Base-by-base conservation (phyloP, 441 rosid species). In the Francoa sonchifolia region DNA sequence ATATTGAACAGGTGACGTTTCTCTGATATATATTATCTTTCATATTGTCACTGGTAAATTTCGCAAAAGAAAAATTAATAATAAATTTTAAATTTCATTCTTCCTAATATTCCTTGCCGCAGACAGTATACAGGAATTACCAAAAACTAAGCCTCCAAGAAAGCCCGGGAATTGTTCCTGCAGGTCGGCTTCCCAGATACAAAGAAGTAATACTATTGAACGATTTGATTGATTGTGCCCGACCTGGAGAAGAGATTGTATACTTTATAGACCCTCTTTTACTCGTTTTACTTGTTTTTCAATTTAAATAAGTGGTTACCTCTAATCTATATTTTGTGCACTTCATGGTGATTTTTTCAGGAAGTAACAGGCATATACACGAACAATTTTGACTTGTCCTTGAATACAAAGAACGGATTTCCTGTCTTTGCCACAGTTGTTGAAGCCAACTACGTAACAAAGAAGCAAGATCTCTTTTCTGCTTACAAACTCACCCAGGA, bases 101-200 rank as follows among this genome's bases (percentile, higher is more conserved):
- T 15, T 38, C 38, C 23, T 33, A 55, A 33, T 15, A 31, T 43
- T 16, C 39, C 44, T 44, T 66, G 54, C 38, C 69, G 54, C 80
- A 90, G 99, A 86, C 99, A 15, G 66, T 90, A 54, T 90, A 90
- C 64, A 71, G 96, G 57, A 90, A 90, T 50, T 90, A 86, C 61
- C 96, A 90, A 75, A 90, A 90, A 61, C 87, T 90, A 33, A 82
- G 90, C 10, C 89, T 90, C 41, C 96, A 90, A 65, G 99, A 90
- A 73, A 86, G 96, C 64, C 99, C 99, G 33, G 96, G 96, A 67
- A 90, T 81, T 48, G 96, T 90, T 39, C 99, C 96, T 48, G 99
- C 99, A 16, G 99, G 99, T 27, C 75, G 96, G 59, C 96, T 90
- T 63, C 99, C 99, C 43, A 78, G 99, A 76, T 79, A 78, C 79